Conservation (phyloP, 106 monocot genomes). For the Acorus calamus region DNA sequence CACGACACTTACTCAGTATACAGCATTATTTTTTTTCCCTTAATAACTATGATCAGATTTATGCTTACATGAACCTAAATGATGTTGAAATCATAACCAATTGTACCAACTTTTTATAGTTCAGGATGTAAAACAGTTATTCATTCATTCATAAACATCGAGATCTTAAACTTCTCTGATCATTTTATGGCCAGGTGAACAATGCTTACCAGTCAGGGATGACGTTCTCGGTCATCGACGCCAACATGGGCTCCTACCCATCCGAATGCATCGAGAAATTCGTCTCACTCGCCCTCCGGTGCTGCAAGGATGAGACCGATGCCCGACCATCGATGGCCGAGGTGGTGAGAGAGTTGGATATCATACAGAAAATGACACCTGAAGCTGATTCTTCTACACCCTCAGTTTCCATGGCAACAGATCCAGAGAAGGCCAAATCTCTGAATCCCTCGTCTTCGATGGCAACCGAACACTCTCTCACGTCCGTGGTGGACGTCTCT, state of each 20-base stretch:
- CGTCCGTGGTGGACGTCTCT: constrained; percentile 7
- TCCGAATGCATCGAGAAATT: constrained; percentile 32
- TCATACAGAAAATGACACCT: constrained; percentile 19
- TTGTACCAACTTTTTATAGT: too few relatives aligned
- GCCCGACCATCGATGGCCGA: constrained; percentile 41
- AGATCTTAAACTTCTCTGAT: background rate
- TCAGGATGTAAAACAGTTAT: too few relatives aligned
- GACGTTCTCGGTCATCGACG: constrained; percentile 26
- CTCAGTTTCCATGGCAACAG: constrained; percentile 5
- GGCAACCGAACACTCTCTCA: background rate
- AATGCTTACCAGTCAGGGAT: constrained; percentile 15
- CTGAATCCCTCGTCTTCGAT: constrained; percentile 4
- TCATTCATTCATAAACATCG: too few relatives aligned
- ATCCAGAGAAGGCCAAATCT: constrained; percentile 1
- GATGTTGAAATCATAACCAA: too few relatives aligned
- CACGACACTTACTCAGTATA: too few relatives aligned
- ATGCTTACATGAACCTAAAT: too few relatives aligned
- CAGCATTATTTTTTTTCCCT: too few relatives aligned
- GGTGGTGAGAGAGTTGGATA: constrained; percentile 44
- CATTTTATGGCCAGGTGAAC: constrained; percentile 24
- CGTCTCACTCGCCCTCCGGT: constrained; percentile 26
- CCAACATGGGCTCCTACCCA: constrained; percentile 24
- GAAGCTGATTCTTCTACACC: constrained; percentile 11
- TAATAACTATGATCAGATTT: too few relatives aligned
- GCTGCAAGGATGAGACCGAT: constrained; percentile 34